A percentile compares a stretch with the other conserved stretches of the same genome.
These are phyloP conservation scores for Coemansia pectinata DNA, from an alignment of 192 early-diverging fungal species.

Conservation along the genomic window DNA sequence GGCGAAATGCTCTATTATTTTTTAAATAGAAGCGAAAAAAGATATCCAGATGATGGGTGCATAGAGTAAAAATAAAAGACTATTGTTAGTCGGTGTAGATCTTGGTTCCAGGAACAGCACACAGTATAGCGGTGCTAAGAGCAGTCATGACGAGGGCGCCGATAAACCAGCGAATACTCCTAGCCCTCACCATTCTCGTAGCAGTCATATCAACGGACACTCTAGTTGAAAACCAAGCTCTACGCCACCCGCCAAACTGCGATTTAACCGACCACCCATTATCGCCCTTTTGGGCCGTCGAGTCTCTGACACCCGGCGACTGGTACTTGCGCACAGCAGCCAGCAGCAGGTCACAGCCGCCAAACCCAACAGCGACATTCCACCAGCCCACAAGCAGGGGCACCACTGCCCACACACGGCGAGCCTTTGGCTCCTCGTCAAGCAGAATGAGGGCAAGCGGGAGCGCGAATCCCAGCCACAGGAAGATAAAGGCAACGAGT, in stretches of 20 bases:
- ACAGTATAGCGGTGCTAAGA: constrained; percentile 44
- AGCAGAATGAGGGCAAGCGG: constrained; percentile 48
- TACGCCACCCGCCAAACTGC: constrained; percentile 37
- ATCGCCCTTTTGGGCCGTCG: background rate
- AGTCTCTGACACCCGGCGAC: constrained; percentile 20
- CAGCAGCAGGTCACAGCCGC: constrained; percentile 47
- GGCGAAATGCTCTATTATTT: too few species aligned
- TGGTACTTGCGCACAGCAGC: constrained; percentile 54
- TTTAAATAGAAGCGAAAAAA: background rate
- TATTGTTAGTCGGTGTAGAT: constrained; percentile 35
- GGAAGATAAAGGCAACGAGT: constrained; percentile 35
- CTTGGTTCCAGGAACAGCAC: constrained; percentile 49
- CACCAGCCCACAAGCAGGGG: constrained; percentile 52
- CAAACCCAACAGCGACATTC: constrained; percentile 55
- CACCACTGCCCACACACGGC: constrained; percentile 37
- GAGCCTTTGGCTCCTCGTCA: constrained; percentile 37
- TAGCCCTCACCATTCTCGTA: constrained; percentile 45
- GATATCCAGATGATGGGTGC: background rate
- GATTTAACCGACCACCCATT: constrained; percentile 12
- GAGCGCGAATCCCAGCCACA: constrained; percentile 54
- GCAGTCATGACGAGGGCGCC: constrained; percentile 48
- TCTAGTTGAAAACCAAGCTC: constrained; percentile 48
- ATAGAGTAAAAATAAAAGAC: constrained; percentile 8
- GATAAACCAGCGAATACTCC: constrained; percentile 53
- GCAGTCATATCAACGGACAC: constrained; percentile 50